Evolutionary conservation across 345 rosid species (phyloP), one percentile per base, ranked within the genome.

Genomic region (Gossypium arboreum): DNA sequence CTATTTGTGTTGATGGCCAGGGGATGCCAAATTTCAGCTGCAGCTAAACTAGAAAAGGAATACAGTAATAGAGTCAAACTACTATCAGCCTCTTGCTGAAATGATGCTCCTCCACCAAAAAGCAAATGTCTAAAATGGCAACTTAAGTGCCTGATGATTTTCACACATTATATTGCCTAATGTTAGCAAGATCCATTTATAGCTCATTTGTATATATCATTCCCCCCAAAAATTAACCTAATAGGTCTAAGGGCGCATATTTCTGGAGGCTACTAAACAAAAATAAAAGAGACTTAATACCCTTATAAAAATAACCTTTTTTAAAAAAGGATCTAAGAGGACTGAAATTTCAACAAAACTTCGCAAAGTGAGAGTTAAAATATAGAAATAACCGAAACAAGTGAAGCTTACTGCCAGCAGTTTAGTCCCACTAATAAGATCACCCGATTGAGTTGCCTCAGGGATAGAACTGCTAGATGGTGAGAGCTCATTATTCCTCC

Each of bases 401-500:
- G 22, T 39, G 77, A 48, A 71, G 75, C 88, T 48, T 82, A 88
- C 90, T 63, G 82, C 68, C 34, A 79, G 52, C 72, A 81, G 47
- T 76, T 85, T 90, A 27, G 88, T 81, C 72, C 87, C 79, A 79
- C 78, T 67, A 50, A 85, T 78, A 76, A 78, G 83, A 76, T 86
- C 89, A 79, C 94, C 88, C 73, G 73, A 89, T 74, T 87, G 95
- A 79, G 86, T 84, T 77, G 86, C 82, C 79, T 95, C 99, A n/a
- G 89, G 81, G 72, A 89, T 77, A 10, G 86, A 79, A 82, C 96
- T 88, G 81, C 89, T 82, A 72, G 77, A 76, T 24, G 90, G 85
- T 58, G 94, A 90, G 79, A 89, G 80, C 73, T 96, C 97, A 39
- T 84, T 90, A 85, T 89, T 92, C 87, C 88, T 81, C 87, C 83